Conservation (phyloP, 2,329 filamentous ascomycete genomes). For the Lachnellula arida region DNA sequence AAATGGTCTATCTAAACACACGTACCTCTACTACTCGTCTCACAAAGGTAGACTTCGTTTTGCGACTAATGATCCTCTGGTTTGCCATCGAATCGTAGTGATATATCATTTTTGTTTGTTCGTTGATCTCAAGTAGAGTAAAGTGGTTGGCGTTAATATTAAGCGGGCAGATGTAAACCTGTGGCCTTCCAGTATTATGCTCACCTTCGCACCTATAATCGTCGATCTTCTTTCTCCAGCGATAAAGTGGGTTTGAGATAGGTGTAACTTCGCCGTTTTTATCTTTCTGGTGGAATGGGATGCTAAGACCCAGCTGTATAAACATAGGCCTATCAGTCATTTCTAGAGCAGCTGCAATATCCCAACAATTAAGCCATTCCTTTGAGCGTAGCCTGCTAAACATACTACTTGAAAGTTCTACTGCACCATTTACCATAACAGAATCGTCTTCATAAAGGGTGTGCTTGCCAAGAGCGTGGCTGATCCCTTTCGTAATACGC, state of each 20-base stretch:
- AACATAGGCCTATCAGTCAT: conserved; percentile 23
- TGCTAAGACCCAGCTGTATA: conserved; percentile 19
- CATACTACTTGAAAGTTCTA: conserved; percentile 16
- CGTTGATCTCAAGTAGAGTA: conserved; percentile 27
- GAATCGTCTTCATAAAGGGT: conserved; percentile 10
- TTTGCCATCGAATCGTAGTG: conserved; percentile 25
- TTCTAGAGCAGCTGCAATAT: conserved; percentile 21
- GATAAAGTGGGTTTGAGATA: conserved; percentile 11
- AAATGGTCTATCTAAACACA: conserved; percentile 5
- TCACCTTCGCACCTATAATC: conserved; percentile 11
- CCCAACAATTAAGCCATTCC: conserved; percentile 22
- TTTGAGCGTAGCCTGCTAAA: conserved; percentile 20
- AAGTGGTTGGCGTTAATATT: conserved; percentile 25
- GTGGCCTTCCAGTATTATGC: conserved; percentile 8
- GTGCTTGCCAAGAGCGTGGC: conserved; percentile 12
- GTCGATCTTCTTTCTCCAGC: conserved; percentile 17
- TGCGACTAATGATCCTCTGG: conserved; percentile 11
- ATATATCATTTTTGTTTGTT: conserved; percentile 24
- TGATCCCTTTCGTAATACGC: conserved; percentile 10
- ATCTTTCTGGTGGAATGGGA: conserved; percentile 20
- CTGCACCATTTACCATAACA: conserved; percentile 14
- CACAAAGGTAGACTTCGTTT: conserved; percentile 8
- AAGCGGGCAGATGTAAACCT: conserved; percentile 19
- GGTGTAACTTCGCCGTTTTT: conserved; percentile 10
- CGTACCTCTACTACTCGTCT: conserved; percentile 15